A percentile compares a stretch with the other conserved stretches of the same genome.
Conservation (phyloP, 2,329 filamentous ascomycete species). For the Verticillium alfalfae region DNA sequence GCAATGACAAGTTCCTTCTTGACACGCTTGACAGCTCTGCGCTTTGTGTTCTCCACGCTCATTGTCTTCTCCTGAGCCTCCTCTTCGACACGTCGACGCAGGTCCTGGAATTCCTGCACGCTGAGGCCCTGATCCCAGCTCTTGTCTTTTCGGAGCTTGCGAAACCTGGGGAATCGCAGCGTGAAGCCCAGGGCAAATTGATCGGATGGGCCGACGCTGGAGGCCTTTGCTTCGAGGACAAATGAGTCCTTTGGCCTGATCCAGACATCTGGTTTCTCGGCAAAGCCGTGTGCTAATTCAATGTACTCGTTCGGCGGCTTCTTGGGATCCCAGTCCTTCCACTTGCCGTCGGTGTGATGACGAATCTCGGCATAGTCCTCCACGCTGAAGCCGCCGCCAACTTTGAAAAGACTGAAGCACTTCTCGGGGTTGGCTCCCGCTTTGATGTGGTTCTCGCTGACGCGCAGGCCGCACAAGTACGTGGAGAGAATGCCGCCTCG, state of each 20-base stretch:
- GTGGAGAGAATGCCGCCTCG: slow-evolving; percentile 79
- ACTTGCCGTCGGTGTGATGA: slow-evolving; percentile 85
- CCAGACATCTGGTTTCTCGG: slow-evolving; percentile 85
- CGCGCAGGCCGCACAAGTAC: slow-evolving; percentile 83
- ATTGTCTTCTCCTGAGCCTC: slow-evolving; percentile 70
- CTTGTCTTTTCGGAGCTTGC: slow-evolving; percentile 74
- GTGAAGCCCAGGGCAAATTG: slow-evolving; percentile 74
- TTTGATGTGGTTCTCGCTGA: slow-evolving; percentile 61
- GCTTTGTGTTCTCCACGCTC: slow-evolving; percentile 65
- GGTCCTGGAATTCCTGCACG: slow-evolving; percentile 67
- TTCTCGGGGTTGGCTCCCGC: slow-evolving; percentile 61
- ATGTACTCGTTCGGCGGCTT: slow-evolving; percentile 74
- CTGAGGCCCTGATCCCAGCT: slow-evolving; percentile 77
- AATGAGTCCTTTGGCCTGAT: slow-evolving; percentile 85
- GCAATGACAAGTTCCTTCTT: slow-evolving; percentile 68
- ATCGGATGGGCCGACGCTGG: slow-evolving; percentile 68
- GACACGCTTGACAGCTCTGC: slow-evolving; percentile 50
- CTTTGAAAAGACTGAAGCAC: slow-evolving; percentile 93
- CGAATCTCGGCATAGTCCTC: slow-evolving; percentile 80
- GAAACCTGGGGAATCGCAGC: slow-evolving; percentile 87
- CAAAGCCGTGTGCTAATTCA: slow-evolving; percentile 74
- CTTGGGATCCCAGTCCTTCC: slow-evolving; percentile 76
- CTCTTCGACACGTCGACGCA: slow-evolving; percentile 65
- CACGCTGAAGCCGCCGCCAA: slow-evolving; percentile 85
- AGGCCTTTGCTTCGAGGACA: slow-evolving; percentile 83